phyloP scores from a whole-genome alignment of 2,329 filamentous ascomycete genomes.

The Elsinoe arachidis region DNA sequence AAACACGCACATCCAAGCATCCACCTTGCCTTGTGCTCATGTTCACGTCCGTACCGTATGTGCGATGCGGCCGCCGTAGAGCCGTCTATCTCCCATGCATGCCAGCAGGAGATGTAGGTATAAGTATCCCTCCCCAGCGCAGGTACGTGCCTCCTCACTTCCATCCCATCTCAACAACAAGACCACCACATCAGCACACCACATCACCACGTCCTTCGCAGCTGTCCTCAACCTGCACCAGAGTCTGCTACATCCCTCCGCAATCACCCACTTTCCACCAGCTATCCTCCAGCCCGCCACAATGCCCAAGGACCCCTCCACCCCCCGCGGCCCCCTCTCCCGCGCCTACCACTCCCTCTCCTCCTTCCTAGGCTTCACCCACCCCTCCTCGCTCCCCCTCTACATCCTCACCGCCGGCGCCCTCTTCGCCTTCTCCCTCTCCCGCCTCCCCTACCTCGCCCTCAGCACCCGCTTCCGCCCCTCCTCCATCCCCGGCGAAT shows the following conservation, averaged over 20 bases:
- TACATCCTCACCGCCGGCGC: slow-evolving; percentile 41
- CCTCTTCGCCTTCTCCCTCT: slow-evolving; percentile 41
- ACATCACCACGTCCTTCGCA: no score
- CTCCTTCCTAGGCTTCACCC: slow-evolving; percentile 45
- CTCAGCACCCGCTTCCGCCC: slow-evolving; percentile 23
- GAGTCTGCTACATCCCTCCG: no score
- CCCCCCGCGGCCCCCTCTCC: not conserved
- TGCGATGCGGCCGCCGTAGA: not conserved
- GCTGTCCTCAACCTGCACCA: no score
- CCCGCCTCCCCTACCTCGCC: slow-evolving; percentile 43
- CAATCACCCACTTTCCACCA: no score
- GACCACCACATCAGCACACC: no score
- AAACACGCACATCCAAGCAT: not conserved
- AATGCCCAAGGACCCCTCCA: not conserved
- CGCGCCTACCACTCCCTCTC: slow-evolving; percentile 22
- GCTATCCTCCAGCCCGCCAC: no score
- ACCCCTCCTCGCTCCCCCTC: slow-evolving; percentile 50
- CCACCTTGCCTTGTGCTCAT: not conserved
- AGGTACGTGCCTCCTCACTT: not conserved
- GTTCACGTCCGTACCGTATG: not conserved
- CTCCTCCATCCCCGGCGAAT: slow-evolving; percentile 34
- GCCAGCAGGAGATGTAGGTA: not conserved
- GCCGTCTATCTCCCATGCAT: not conserved
- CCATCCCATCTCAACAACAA: not conserved
- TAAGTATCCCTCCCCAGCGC: not conserved